These are phyloP conservation scores for Graphilbum sp. DNA, from an alignment of 2,329 filamentous ascomycete genomes.

Conservation along the genomic window DNA sequence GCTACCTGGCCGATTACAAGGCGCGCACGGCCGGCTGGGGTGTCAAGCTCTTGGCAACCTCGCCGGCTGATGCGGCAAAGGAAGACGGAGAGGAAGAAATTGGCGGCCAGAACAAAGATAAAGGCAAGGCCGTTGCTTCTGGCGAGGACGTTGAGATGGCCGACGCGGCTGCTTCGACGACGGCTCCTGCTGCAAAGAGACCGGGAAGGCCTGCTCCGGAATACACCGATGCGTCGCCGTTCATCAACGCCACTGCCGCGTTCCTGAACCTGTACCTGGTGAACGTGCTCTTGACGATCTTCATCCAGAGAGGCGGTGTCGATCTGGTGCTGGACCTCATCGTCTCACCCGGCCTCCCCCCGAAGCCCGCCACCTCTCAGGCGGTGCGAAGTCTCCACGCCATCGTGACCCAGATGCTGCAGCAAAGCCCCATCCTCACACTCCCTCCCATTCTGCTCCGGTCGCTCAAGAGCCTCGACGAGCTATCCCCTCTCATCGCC, in stretches of 20 bases:
- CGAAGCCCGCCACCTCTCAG: slow-evolving; percentile 50
- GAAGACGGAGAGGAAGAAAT: slow-evolving; percentile 11
- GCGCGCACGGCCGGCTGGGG: slow-evolving; percentile 57
- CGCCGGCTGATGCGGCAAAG: slow-evolving; percentile 27
- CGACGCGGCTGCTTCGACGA: slow-evolving; percentile 21
- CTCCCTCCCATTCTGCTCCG: slow-evolving; percentile 68
- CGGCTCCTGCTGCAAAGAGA: not conserved
- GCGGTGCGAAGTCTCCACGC: slow-evolving; percentile 55
- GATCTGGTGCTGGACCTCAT: slow-evolving; percentile 74
- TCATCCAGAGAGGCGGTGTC: slow-evolving; percentile 65
- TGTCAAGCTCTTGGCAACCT: slow-evolving; percentile 55
- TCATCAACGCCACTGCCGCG: slow-evolving; percentile 57
- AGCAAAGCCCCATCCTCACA: slow-evolving; percentile 64
- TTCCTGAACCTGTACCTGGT: slow-evolving; percentile 64
- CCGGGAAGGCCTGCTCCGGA: slow-evolving; percentile 3
- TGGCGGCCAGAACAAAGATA: not conserved
- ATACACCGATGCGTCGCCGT: slow-evolving; percentile 38
- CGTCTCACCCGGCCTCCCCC: slow-evolving; percentile 64
- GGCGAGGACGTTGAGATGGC: slow-evolving; percentile 49
- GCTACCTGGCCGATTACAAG: slow-evolving; percentile 54
- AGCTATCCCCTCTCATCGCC: slow-evolving; percentile 46
- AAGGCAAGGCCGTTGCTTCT: slow-evolving; percentile 8
- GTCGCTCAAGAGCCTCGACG: slow-evolving; percentile 51
- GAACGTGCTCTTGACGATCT: slow-evolving; percentile 58
- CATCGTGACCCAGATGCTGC: slow-evolving; percentile 63